Conservation (phyloP, 2,329 filamentous ascomycete genomes). For the Alternaria burnsii region DNA sequence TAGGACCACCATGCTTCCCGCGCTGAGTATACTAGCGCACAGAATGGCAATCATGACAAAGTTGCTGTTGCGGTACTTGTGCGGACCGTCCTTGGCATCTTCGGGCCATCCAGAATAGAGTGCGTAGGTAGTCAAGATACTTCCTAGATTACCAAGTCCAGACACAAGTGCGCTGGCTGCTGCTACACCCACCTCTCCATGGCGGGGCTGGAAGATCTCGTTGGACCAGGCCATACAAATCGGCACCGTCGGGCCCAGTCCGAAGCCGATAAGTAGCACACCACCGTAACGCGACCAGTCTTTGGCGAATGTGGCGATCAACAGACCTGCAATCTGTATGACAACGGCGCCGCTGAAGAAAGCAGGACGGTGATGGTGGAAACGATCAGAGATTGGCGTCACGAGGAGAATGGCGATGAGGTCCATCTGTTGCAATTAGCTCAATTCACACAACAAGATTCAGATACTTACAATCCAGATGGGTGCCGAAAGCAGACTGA, state of each 20-base stretch:
- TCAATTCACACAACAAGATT: background rate
- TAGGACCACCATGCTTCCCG: conserved; percentile 72
- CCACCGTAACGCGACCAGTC: conserved; percentile 89
- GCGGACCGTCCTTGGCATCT: conserved; percentile 69
- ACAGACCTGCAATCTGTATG: conserved; percentile 82
- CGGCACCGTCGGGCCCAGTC: conserved; percentile 87
- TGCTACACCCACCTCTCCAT: conserved; percentile 90
- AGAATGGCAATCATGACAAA: conserved; percentile 88
- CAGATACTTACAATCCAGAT: conserved; percentile 81
- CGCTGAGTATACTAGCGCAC: conserved; percentile 76
- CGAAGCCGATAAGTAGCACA: conserved; percentile 88
- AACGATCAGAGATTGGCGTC: conserved; percentile 86
- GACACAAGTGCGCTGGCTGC: conserved; percentile 86
- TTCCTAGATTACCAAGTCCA: conserved; percentile 85
- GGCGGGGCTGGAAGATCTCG: conserved; percentile 87
- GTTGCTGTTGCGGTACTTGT: conserved; percentile 83
- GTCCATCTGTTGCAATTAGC: conserved; percentile 70
- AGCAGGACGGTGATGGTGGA: conserved; percentile 78
- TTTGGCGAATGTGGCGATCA: conserved; percentile 79
- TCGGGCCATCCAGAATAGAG: conserved; percentile 86
- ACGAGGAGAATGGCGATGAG: conserved; percentile 85
- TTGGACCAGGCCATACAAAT: conserved; percentile 95
- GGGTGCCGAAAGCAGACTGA: conserved; percentile 85
- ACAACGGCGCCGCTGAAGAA: conserved; percentile 81
- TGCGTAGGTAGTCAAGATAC: conserved; percentile 87